Percentiles rank a stretch among this genome's conserved stretches.
Conservation (phyloP, 2,329 filamentous ascomycete genomes). For the Lasiodiplodia gonubiensis region DNA sequence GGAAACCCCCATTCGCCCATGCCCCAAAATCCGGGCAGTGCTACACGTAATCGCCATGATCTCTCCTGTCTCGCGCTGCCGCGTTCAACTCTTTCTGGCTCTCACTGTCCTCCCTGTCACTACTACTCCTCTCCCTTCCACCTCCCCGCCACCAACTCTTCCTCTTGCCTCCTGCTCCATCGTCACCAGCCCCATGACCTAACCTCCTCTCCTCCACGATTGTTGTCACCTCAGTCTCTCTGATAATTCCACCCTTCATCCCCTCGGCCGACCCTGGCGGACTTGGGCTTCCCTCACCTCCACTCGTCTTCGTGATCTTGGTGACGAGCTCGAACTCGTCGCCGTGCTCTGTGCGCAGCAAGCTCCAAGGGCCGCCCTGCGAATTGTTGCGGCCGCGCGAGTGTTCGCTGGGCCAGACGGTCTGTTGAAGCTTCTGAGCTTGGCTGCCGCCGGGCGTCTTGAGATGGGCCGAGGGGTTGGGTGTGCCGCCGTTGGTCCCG, state of each 20-base stretch:
- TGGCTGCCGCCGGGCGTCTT: background rate
- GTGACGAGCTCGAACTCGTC: constrained; percentile 20
- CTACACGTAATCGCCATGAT: background rate
- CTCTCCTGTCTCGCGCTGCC: background rate
- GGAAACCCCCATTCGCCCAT: background rate
- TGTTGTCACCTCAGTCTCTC: background rate
- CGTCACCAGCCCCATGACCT: background rate
- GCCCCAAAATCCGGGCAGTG: background rate
- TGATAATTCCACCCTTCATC: background rate
- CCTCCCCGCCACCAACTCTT: constrained; percentile 13
- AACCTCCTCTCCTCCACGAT: background rate
- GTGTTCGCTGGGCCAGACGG: constrained; percentile 12
- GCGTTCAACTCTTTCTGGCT: constrained; percentile 9
- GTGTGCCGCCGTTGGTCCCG: background rate
- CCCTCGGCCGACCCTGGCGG: background rate
- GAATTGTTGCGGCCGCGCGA: constrained; percentile 5
- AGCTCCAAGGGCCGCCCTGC: constrained; percentile 5
- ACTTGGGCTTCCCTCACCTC: background rate
- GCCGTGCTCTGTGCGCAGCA: constrained; percentile 11
- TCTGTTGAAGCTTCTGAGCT: background rate
- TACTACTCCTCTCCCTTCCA: background rate
- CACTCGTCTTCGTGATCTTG: constrained; percentile 1
- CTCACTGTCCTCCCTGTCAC: background rate
- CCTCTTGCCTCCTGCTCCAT: background rate
- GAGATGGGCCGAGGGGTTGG: background rate